Evolutionary conservation across 805 yeast species (phyloP).

Genomic region (Saturnispora quitensis): DNA sequence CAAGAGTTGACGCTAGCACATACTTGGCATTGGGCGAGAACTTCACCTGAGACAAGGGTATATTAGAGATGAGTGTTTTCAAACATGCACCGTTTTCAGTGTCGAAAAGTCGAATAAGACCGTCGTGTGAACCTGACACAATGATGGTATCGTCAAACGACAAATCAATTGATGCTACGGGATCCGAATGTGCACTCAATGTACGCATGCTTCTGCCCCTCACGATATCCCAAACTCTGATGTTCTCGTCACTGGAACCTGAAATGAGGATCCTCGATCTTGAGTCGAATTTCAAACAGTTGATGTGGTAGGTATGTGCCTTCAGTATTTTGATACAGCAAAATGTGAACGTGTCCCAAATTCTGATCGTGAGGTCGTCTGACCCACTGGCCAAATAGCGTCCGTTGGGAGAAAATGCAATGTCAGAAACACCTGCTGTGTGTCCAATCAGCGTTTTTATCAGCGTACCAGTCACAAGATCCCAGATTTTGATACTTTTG

Average conservation of each 20-base stretch:
- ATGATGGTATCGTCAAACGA: conserved; percentile 75
- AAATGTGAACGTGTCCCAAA: conserved; percentile 55
- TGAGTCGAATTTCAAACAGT: conserved; percentile 56
- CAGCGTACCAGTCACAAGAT: conserved; percentile 27
- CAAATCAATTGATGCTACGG: conserved; percentile 68
- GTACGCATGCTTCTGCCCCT: conserved; percentile 66
- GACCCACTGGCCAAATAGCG: conserved; percentile 72
- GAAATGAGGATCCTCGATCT: conserved; percentile 74
- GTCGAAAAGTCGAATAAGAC: conserved; percentile 82
- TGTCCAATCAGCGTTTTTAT: conserved; percentile 45
- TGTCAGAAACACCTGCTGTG: conserved; percentile 58
- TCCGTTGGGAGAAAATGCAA: conserved; percentile 72
- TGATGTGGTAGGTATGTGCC: conserved; percentile 83
- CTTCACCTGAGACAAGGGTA: conserved; percentile 67
- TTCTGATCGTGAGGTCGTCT: conserved; percentile 71
- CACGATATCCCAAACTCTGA: conserved; percentile 79
- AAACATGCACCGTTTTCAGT: conserved; percentile 84
- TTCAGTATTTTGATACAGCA: conserved; percentile 42
- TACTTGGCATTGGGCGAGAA: conserved; percentile 77
- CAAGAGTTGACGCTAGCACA: conserved; percentile 68
- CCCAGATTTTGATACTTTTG: conserved; percentile 51
- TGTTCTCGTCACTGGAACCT: conserved; percentile 86
- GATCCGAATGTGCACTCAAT: conserved; percentile 87
- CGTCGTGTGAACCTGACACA: conserved; percentile 84
- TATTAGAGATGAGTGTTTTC: conserved; percentile 74